phyloP scores from a whole-genome alignment of 1,139 yeast species.

The Candida sanyaensis region DNA sequence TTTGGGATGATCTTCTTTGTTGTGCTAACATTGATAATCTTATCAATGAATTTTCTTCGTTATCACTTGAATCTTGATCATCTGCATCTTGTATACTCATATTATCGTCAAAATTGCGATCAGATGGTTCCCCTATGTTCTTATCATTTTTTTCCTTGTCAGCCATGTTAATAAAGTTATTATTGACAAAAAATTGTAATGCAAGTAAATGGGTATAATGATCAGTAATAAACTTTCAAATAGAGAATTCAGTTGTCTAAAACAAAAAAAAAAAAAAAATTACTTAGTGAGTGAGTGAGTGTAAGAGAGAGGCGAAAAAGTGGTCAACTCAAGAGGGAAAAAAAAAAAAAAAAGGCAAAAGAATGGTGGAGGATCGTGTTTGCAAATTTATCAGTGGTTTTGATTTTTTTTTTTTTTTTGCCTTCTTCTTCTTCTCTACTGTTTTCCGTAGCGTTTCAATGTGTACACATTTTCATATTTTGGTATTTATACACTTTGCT shows the following conservation, averaged over 20 bases:
- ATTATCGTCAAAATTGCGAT: slow-evolving; percentile 3
- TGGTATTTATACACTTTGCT: too few species aligned
- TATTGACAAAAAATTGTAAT: not conserved
- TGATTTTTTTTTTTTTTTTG: not conserved
- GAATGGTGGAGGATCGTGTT: not conserved
- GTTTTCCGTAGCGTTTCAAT: not conserved
- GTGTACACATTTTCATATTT: too few species aligned
- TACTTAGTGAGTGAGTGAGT: too few species aligned
- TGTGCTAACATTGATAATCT: slow-evolving; percentile 24
- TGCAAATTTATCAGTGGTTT: not conserved
- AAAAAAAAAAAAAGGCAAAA: not conserved
- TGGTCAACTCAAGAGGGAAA: not conserved
- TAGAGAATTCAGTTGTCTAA: not conserved
- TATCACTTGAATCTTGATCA: slow-evolving; percentile 6
- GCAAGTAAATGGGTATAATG: not conserved
- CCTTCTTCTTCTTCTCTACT: not conserved
- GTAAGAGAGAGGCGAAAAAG: not conserved
- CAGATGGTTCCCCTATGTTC: not conserved
- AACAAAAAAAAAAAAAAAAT: too few species aligned
- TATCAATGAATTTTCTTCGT: slow-evolving; percentile 22
- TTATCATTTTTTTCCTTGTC: slow-evolving; percentile 2
- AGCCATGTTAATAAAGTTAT: not conserved
- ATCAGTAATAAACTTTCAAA: not conserved
- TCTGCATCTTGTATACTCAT: slow-evolving; percentile 6
- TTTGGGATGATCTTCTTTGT: slow-evolving; percentile 13